These are phyloP conservation scores for Nidularia pulvinata DNA, from an alignment of 768 basidiomycete genomes.

Conservation along the genomic window DNA sequence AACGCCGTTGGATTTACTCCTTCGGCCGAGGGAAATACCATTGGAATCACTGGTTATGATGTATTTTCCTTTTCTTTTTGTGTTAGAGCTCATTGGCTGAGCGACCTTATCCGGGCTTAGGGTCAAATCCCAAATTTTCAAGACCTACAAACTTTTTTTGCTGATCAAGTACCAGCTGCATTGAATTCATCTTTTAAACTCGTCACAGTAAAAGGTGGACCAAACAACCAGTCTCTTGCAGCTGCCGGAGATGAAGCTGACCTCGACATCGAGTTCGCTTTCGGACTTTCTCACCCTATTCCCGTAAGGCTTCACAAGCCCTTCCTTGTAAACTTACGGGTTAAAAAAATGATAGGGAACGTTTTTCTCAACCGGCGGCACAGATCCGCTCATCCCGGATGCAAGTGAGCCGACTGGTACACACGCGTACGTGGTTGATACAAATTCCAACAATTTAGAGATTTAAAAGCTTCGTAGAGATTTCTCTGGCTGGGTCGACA, in stretches of 20 bases:
- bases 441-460: too few species aligned
- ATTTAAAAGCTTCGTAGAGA: too few species aligned
- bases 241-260: constrained; percentile 55
- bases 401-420: constrained; percentile 20
- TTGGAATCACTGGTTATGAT: constrained; percentile 44
- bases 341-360: constrained; percentile 23
- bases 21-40: constrained; percentile 34
- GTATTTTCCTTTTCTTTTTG: neutral
- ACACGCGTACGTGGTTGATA: constrained; percentile 23
- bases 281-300: constrained; percentile 54
- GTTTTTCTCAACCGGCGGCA: constrained; percentile 53
- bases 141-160: constrained; percentile 43
- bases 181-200: constrained; percentile 40
- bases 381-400: constrained; percentile 50
- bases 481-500: constrained; percentile 47
- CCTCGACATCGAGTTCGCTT: constrained; percentile 55
- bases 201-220: constrained; percentile 41
- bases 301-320: constrained; percentile 18
- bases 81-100: neutral
- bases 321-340: neutral
- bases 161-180: constrained; percentile 35
- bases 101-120: neutral
- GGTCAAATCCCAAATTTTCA: constrained; percentile 35
- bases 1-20: constrained; percentile 40
- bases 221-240: constrained; percentile 44